Evolutionary conservation across 139 green algal species (phyloP), one percentile per base, ranked within the genome.

Genomic region (Chlamydomonas urium): DNA sequence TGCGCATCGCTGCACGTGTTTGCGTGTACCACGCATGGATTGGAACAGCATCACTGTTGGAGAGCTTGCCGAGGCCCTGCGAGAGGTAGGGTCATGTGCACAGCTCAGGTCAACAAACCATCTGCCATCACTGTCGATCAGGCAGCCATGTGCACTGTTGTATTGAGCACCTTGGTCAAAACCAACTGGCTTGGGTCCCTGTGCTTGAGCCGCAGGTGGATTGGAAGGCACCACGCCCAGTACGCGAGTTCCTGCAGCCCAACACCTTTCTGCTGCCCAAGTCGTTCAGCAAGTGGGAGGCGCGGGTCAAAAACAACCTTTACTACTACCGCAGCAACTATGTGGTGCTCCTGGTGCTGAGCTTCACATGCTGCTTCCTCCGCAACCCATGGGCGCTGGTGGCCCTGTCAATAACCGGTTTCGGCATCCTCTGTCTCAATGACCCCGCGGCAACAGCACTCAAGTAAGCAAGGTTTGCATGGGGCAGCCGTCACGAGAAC

Each of bases 301-400:
- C 53, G 24, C 47, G 80, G 1, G 28, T 83, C 2, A 86, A 86
- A 21, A 77, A 74, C 59, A 83, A 83, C 47, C n/a, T 72, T 2
- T 86, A 83, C 59, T 86, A 86, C 47, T 86, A 83, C 50, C 35
- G 80, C 6, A 73, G 69, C 1, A 86, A 83, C 58, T 86, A 86
- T 38, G 48, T 73, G 28, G 28, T 83, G 8, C 63, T 81, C 6
- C 3, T 81, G 3, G 14, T 86, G n/a, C 21, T 78, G 3, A 69
- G 37, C 34, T 70, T 79, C 31, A 14, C 63, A 2, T 14, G 65
- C 17, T 72, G 76, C 23, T 78, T 86, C 29, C 19, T 81, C 1
- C 69, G 73, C 21, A 80, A 80, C 28, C 77, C 73, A 0, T 21
- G 24, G 4, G 73, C 69, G 0, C 42, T 86, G 37, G 8, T 77